These are phyloP conservation scores for Dothistroma pini DNA, from an alignment of 2,329 filamentous ascomycete genomes.

Conservation along the genomic window DNA sequence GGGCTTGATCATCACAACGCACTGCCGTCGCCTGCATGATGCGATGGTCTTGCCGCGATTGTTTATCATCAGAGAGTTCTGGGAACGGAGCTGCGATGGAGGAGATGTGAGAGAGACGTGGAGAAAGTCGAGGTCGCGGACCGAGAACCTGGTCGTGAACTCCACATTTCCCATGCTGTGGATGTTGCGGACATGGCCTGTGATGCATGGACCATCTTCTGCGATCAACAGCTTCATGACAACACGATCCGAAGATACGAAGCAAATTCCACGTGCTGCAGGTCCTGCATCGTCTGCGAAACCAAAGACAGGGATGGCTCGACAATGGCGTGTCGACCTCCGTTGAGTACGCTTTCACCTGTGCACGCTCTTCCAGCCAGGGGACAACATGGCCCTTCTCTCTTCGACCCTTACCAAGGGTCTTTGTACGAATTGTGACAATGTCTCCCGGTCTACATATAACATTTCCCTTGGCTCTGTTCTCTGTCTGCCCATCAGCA, in stretches of 20 bases:
- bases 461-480: not conserved
- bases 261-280: not conserved
- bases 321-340: not conserved
- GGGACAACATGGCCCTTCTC: not conserved
- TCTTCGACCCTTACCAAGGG: not conserved
- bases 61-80: too few relatives aligned
- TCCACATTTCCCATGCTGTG: not conserved
- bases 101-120: not conserved
- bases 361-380: not conserved
- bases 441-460: not conserved
- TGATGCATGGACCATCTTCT: not conserved
- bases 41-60: not conserved
- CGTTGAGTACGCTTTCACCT: not conserved
- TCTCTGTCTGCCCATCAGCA: not conserved
- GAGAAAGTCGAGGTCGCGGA: not conserved
- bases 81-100: too few relatives aligned
- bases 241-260: not conserved
- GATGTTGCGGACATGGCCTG: not conserved
- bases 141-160: not conserved
- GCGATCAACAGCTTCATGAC: too few relatives aligned
- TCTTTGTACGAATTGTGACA: not conserved
- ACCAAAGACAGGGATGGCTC: not conserved
- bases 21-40: too few relatives aligned
- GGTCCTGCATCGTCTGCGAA: too few relatives aligned
- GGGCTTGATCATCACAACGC: not conserved